These are phyloP conservation scores for Lactifluus piperatus DNA, from an alignment of 768 basidiomycete genomes.

Conservation along the genomic window DNA sequence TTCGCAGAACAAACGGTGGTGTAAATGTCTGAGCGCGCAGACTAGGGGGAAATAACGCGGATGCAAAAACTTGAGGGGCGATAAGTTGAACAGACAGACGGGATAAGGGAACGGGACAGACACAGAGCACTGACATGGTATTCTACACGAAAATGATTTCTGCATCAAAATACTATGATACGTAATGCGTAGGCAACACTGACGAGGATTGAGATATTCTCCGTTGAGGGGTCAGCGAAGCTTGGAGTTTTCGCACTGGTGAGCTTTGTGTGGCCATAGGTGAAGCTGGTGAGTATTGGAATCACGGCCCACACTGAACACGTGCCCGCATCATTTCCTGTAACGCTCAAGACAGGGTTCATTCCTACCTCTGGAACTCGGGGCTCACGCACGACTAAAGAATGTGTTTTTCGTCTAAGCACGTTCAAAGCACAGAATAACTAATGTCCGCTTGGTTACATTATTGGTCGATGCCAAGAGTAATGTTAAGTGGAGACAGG, in stretches of 20 bases:
- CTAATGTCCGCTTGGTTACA: no score
- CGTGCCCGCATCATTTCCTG: no score
- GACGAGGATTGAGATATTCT: constrained; percentile 21
- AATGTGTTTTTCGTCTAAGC: no score
- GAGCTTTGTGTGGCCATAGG: background rate
- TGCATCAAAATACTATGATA: background rate
- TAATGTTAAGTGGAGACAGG: background rate
- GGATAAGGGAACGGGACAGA: constrained; percentile 19
- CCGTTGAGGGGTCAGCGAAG: background rate
- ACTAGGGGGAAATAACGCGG: constrained; percentile 30
- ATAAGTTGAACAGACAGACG: background rate
- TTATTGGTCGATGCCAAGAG: no score
- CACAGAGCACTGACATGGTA: constrained; percentile 30
- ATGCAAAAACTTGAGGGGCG: constrained; percentile 29
- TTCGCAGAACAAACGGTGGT: constrained; percentile 36
- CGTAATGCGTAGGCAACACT: constrained; percentile 1
- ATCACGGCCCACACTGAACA: no score
- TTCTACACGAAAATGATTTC: constrained; percentile 3
- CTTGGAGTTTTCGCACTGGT: background rate
- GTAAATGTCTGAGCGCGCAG: constrained; percentile 26
- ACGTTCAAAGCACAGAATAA: no score
- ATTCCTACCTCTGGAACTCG: no score
- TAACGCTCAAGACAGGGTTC: no score
- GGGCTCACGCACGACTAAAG: no score
- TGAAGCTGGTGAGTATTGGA: no score